Percentiles rank a stretch among this genome's conserved stretches.
Evolutionary conservation across 192 early-diverging fungal species (phyloP).

Genomic region (Coemansia sp.): DNA sequence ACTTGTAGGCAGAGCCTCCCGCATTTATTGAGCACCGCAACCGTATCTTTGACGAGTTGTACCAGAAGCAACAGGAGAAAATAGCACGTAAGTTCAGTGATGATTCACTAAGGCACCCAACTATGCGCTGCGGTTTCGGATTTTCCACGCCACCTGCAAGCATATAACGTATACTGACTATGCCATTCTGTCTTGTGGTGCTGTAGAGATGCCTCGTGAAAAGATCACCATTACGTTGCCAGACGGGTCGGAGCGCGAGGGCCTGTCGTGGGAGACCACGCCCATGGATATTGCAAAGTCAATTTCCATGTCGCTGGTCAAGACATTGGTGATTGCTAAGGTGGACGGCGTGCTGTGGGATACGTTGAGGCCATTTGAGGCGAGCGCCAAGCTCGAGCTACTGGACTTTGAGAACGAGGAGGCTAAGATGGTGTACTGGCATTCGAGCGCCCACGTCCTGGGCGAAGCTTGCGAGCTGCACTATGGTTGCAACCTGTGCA

Average conservation of each 20-base stretch:
- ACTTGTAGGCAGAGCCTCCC: conserved; percentile 41
- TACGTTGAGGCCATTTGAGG: conserved; percentile 83
- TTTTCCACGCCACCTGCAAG: background rate
- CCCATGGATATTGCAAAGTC: conserved; percentile 87
- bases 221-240: conserved; percentile 84
- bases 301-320: conserved; percentile 88
- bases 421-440: conserved; percentile 97
- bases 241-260: conserved; percentile 79
- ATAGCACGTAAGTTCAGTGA: conserved; percentile 42
- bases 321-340: conserved; percentile 93
- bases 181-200: background rate
- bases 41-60: conserved; percentile 54
- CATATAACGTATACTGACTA: background rate
- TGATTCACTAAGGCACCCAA: conserved; percentile 22
- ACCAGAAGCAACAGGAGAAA: conserved; percentile 46
- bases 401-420: conserved; percentile 94
- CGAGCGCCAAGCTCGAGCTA: conserved; percentile 77
- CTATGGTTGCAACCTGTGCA: conserved; percentile 97
- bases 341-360: conserved; percentile 90
- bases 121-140: background rate
- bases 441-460: conserved; percentile 95
- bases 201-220: conserved; percentile 69
- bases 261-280: conserved; percentile 90
- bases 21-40: conserved; percentile 53
- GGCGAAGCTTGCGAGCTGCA: conserved; percentile 97